Evolutionary conservation across 768 basidiomycete species (phyloP), one percentile per base, ranked within the genome.

Genomic region (Mycena galericulata): DNA sequence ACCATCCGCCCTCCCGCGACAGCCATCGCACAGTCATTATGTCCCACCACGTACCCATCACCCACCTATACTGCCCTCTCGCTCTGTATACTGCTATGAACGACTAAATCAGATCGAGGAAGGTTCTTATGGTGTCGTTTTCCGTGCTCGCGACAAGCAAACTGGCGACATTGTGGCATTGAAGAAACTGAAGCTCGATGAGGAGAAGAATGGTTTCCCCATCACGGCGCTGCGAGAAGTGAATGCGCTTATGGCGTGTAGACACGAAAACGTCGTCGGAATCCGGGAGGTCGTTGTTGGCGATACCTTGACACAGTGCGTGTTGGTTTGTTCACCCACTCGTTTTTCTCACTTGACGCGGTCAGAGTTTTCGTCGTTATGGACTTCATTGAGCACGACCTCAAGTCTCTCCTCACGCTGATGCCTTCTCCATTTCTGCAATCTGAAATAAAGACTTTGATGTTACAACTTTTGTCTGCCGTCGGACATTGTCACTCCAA

Each of bases 361-460:
- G 55, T 67, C 81, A 98, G 98, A 84, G 95, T 99, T 47, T 99
- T 97, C 79, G 97, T 99, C 71, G 98, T 99, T 38, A 98, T 98
- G 97, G 96, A 98, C 79, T 99, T 99, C 77, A 97, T 99, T 77
- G 98, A 99, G 80, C 98, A 99, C 79, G 98, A 99, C 79, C 91
- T 99, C 78, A 99, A 99, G 81, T 93, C 97, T 8, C 88, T 99
- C 57, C 87, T 99, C 64, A 94, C 92, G 27, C 83, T 95, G 68
- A 99, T 99, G 98, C 96, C 97, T 2, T 88, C 92, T 34, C 97
- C 98, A 2, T 99, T 99, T 83, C 84, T 98, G 43, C 96, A 97
- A 80, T 97, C 96, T 45, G 98, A 99, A 81, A 94, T 99, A 84
- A 99, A 99, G 84, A 99, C 98, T 0, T 83, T 99, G 59, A 90